A percentile compares a stretch with the other conserved stretches of the same genome.
phyloP scores from a whole-genome alignment of 192 early-diverging fungal genomes.

The Coemansia sp. region DNA sequence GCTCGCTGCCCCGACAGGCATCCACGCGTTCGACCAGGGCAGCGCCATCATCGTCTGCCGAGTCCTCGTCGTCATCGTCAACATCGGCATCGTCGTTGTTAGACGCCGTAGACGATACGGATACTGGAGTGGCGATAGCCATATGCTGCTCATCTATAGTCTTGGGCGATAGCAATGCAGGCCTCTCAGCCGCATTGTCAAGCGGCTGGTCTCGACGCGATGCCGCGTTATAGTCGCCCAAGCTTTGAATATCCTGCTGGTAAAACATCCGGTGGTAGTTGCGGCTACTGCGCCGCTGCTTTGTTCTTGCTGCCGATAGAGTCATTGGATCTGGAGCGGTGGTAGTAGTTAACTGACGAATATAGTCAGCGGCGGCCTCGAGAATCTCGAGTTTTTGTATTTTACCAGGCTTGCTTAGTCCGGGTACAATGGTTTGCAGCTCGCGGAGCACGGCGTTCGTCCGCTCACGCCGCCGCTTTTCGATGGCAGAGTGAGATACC shows the following conservation, averaged over 20 bases:
- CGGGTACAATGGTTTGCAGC: slow-evolving; percentile 76
- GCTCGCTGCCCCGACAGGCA: background rate
- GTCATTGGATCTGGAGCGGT: background rate
- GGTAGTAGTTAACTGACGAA: slow-evolving; percentile 29
- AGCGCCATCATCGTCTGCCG: slow-evolving; percentile 28
- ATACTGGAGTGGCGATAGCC: slow-evolving; percentile 26
- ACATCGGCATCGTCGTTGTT: slow-evolving; percentile 33
- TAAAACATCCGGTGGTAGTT: slow-evolving; percentile 2
- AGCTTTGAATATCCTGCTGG: background rate
- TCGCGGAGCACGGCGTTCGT: slow-evolving; percentile 85
- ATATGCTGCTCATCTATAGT: slow-evolving; percentile 7
- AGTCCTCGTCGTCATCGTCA: slow-evolving; percentile 12
- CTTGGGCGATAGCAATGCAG: background rate
- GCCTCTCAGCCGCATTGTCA: background rate
- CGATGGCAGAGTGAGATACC: slow-evolving; percentile 86
- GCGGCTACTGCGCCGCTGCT: background rate
- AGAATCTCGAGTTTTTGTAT: slow-evolving; percentile 58
- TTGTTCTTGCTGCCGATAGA: background rate
- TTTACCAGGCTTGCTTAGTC: slow-evolving; percentile 44
- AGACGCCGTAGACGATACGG: slow-evolving; percentile 26
- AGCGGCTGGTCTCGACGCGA: background rate
- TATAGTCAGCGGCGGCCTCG: slow-evolving; percentile 53
- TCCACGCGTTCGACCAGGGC: slow-evolving; percentile 14
- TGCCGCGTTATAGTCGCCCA: background rate
- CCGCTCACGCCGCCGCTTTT: slow-evolving; percentile 82